Conservation (phyloP, 2,329 filamentous ascomycete species). For the Hirsutella rhossiliensis region DNA sequence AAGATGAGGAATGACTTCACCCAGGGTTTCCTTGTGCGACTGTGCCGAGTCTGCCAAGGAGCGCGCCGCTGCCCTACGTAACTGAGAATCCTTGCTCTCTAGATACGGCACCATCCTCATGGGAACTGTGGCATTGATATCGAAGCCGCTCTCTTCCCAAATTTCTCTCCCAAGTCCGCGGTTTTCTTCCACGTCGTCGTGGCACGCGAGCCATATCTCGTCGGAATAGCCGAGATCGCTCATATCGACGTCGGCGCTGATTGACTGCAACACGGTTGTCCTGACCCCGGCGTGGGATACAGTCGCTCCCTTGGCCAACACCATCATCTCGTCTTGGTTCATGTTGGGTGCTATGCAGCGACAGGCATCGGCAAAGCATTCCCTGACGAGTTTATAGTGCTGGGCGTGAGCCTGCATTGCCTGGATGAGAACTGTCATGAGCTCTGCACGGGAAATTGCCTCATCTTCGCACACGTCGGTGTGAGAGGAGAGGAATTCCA, state of each 20-base stretch:
- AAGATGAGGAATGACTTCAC: slow-evolving; percentile 50
- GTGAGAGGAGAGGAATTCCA: slow-evolving; percentile 85
- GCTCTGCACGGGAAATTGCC: slow-evolving; percentile 61
- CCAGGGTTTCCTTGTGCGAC: slow-evolving; percentile 46
- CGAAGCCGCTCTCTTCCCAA: slow-evolving; percentile 86
- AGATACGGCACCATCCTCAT: slow-evolving; percentile 65
- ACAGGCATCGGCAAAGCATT: slow-evolving; percentile 78
- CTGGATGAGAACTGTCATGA: slow-evolving; percentile 59
- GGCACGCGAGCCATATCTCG: slow-evolving; percentile 86
- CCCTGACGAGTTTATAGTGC: slow-evolving; percentile 91
- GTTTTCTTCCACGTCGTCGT: slow-evolving; percentile 86
- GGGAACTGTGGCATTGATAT: slow-evolving; percentile 53
- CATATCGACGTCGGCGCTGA: slow-evolving; percentile 85
- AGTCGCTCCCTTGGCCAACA: slow-evolving; percentile 68
- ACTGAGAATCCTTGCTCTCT: slow-evolving; percentile 65
- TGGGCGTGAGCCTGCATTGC: slow-evolving; percentile 85
- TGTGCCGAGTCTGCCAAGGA: slow-evolving; percentile 65
- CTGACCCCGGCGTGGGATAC: slow-evolving; percentile 71
- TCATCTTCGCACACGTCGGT: slow-evolving; percentile 66
- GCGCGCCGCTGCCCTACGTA: slow-evolving; percentile 73
- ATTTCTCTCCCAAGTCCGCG: slow-evolving; percentile 72
- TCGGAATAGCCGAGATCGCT: slow-evolving; percentile 76
- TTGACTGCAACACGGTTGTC: slow-evolving; percentile 75
- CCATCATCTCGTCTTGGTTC: slow-evolving; percentile 54
- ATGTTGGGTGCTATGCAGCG: slow-evolving; percentile 79